A percentile compares a stretch with the other conserved stretches of the same genome.
phyloP scores from a whole-genome alignment of 225 moss, liverwort and hornwort species.

The Bryoerythrophyllum caledonicum region DNA sequence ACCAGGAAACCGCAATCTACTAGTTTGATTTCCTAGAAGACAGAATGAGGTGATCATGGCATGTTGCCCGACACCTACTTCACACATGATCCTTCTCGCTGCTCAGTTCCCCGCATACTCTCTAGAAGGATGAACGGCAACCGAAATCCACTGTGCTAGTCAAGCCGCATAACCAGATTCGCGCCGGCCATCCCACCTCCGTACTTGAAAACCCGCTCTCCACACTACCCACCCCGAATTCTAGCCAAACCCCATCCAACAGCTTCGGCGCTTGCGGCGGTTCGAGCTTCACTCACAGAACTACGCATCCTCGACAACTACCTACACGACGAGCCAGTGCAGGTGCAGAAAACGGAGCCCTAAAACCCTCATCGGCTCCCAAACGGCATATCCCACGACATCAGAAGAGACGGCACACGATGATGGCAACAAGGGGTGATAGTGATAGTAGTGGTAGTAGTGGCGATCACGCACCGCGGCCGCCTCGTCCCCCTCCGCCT shows the following conservation, averaged over 20 bases:
- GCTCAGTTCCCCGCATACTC: constrained; percentile 26
- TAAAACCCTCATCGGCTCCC: constrained; percentile 4
- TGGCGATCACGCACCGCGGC: constrained; percentile 45
- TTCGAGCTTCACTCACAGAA: constrained; percentile 7
- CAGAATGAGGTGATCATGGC: constrained; percentile 16
- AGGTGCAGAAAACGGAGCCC: constrained; percentile 13
- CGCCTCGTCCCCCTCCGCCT: constrained; percentile 53
- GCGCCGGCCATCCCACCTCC: constrained; percentile 19
- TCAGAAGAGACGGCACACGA: constrained; percentile 27
- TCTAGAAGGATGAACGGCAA: constrained; percentile 12
- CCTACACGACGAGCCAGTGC: constrained; percentile 15
- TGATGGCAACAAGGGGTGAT: constrained; percentile 26
- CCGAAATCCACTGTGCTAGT: constrained; percentile 21
- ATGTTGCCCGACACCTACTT: constrained; percentile 15
- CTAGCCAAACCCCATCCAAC: constrained; percentile 30
- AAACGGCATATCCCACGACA: constrained; percentile 35
- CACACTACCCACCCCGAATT: constrained; percentile 4
- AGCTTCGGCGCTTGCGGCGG: background rate
- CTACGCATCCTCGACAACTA: constrained; percentile 20
- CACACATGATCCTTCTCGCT: constrained; percentile 16
- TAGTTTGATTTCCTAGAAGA: constrained; percentile 14
- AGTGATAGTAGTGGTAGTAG: background rate
- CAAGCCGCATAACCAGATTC: constrained; percentile 20
- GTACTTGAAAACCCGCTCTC: constrained; percentile 24
- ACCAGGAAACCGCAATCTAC: constrained; percentile 29